Evolutionary conservation across 106 monocot genomes (phyloP), one percentile per base, ranked within the genome.

Genomic region (Posidonia australis): DNA sequence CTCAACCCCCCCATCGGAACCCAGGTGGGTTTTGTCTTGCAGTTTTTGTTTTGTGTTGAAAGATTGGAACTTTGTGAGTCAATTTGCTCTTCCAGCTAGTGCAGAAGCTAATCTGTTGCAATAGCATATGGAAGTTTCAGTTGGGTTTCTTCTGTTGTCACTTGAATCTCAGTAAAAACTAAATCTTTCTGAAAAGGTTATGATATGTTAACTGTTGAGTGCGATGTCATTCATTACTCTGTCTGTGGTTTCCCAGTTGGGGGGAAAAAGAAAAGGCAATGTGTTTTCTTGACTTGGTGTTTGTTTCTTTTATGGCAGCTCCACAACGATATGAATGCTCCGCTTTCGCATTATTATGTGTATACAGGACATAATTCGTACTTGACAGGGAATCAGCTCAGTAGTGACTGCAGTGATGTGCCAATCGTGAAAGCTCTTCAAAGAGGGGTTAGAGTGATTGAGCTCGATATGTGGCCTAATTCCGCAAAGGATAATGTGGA

Each of bases 391-490:
- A 82, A 87, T 67, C 82, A 82, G 29, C 71, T 82, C 12, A 83
- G 58, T 27, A 87, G 82, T 23, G 58, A 64, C 16, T 77, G 77
- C 65, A 87, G 82, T 53, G 82, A 87, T 77, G 57, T 78, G 21
- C 86, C 82, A 5, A 82, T 87, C n/a, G 72, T 87, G 20, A 77
- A 74, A 59, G 76, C 86, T 21, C 67, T 86, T 59, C 0, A 74
- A 14, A 82, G 77, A n/a, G 86, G 86, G 20, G 86, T 86, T 14
- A 66, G 82, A 72, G 86, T 82, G 5, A 77, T 86, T n/a, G 86
- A 86, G 27, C 69, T 86, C 17, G 86, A 86, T 41, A 25, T 86
- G 17, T 86, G 86, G 86, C 86, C 86, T 12, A 79, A 79, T 68
- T 54, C 64, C 29, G 57, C 63, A 13, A 79, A 79, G 28, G 74